These are phyloP conservation scores for Miscanthus lutarioriparius DNA, from an alignment of 176 grass and related monocot genomes.

Conservation along the genomic window DNA sequence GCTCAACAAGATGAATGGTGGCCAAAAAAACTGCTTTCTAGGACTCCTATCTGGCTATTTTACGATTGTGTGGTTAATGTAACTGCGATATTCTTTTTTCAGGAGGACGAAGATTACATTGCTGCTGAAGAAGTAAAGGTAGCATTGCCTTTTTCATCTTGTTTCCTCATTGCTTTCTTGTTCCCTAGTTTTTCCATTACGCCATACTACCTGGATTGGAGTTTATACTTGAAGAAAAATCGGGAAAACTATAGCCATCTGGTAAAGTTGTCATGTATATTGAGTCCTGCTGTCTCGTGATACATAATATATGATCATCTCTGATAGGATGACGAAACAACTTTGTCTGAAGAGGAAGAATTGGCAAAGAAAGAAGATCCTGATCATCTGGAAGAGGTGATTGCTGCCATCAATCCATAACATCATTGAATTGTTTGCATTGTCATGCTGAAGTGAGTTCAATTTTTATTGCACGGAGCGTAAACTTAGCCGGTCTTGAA, in stretches of 20 bases:
- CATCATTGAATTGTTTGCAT: constrained; percentile 8
- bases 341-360: constrained; percentile 94
- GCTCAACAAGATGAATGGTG: neutral
- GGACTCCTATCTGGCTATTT: neutral
- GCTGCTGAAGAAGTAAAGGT: constrained; percentile 76
- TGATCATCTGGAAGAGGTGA: constrained; percentile 71
- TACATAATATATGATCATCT: constrained; percentile 15
- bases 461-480: neutral
- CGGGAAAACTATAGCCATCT: constrained; percentile 4
- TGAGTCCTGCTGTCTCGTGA: neutral
- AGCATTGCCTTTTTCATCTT: constrained; percentile 14
- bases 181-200: neutral
- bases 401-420: constrained; percentile 13
- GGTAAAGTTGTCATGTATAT: constrained; percentile 18
- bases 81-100: constrained; percentile 34
- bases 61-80: constrained; percentile 19
- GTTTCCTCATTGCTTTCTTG: constrained; percentile 16
- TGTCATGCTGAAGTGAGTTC: constrained; percentile 20
- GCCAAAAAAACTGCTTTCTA: neutral
- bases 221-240: constrained; percentile 25
- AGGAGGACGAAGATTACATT: constrained; percentile 81
- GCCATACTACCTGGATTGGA: neutral
- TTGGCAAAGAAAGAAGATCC: constrained; percentile 80
- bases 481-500: neutral
- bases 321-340: constrained; percentile 92